A percentile compares a stretch with the other conserved stretches of the same genome.
Evolutionary conservation across 2,329 filamentous ascomycete species (phyloP).

Genomic region (Aschersonia sp.): DNA sequence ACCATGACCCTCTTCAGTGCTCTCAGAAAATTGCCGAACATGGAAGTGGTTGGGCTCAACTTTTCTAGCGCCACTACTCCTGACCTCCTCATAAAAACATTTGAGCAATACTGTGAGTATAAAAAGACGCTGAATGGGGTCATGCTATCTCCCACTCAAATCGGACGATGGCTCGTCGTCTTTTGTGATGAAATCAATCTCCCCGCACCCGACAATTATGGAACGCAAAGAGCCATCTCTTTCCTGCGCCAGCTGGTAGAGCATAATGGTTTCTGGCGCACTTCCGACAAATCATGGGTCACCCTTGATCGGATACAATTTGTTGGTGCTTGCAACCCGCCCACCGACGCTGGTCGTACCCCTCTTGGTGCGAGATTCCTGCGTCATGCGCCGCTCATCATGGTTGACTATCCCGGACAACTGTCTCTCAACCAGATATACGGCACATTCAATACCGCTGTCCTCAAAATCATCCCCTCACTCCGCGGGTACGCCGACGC

Average conservation of each 20-base stretch:
- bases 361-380: constrained; percentile 88
- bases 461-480: constrained; percentile 91
- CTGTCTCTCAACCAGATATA: constrained; percentile 93
- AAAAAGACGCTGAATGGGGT: constrained; percentile 96
- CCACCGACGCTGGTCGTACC: constrained; percentile 91
- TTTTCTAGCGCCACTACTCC: constrained; percentile 98
- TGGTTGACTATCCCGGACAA: constrained; percentile 98
- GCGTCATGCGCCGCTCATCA: constrained; percentile 91
- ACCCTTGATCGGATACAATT: constrained; percentile 97
- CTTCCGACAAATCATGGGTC: constrained; percentile 94
- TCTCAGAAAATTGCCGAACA: constrained; percentile 88
- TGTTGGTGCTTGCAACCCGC: constrained; percentile 95
- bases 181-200: constrained; percentile 99
- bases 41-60: constrained; percentile 98
- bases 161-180: constrained; percentile 92
- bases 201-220: constrained; percentile 93
- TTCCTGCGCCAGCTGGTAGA: constrained; percentile 96
- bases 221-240: constrained; percentile 91
- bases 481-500: constrained; percentile 91
- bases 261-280: constrained; percentile 98
- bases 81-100: constrained; percentile 95
- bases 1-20: constrained; percentile 99
- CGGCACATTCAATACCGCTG: constrained; percentile 89
- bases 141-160: constrained; percentile 87
- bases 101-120: constrained; percentile 99